These are phyloP conservation scores for Pulicaria dysenterica DNA, from an alignment of 129 eudicot species.

Conservation along the genomic window DNA sequence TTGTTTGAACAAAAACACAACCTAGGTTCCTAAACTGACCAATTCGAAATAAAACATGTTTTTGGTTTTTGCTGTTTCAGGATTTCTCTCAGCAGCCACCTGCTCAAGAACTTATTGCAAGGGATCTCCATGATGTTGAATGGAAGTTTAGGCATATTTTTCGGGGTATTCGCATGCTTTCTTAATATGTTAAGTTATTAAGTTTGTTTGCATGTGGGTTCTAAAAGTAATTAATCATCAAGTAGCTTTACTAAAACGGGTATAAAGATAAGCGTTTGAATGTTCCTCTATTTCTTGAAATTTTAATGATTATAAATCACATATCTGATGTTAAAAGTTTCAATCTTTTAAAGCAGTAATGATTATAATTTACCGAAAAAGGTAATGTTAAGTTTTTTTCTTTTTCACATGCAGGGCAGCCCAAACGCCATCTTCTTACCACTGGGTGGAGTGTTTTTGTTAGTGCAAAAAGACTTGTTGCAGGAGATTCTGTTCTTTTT, in stretches of 20 bases:
- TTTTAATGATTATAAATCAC: neutral
- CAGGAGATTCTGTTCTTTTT: constrained; percentile 95
- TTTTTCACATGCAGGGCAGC: constrained; percentile 74
- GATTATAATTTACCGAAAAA: too few relatives aligned
- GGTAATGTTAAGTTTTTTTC: constrained; percentile 11
- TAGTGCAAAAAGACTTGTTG: constrained; percentile 96
- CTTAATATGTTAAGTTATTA: neutral
- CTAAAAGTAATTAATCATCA: neutral
- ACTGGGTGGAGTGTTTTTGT: constrained; percentile 99
- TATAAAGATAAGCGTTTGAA: neutral
- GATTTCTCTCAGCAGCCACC: constrained; percentile 97
- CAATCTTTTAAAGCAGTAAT: neutral
- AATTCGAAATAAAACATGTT: neutral
- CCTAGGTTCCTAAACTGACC: neutral
- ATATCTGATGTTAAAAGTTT: neutral
- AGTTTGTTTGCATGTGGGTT: neutral
- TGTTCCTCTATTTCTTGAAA: neutral
- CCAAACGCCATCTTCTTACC: constrained; percentile 95
- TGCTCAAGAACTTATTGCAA: constrained; percentile 87
- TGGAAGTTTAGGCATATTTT: constrained; percentile 99
- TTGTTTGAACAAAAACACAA: neutral
- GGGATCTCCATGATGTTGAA: constrained; percentile 98
- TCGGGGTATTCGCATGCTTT: constrained; percentile 55
- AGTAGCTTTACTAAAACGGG: neutral
- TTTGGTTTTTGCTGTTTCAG: constrained; percentile 42